Conservation (phyloP, 192 early-diverging fungal genomes). For the Backusella tuberculispora region DNA sequence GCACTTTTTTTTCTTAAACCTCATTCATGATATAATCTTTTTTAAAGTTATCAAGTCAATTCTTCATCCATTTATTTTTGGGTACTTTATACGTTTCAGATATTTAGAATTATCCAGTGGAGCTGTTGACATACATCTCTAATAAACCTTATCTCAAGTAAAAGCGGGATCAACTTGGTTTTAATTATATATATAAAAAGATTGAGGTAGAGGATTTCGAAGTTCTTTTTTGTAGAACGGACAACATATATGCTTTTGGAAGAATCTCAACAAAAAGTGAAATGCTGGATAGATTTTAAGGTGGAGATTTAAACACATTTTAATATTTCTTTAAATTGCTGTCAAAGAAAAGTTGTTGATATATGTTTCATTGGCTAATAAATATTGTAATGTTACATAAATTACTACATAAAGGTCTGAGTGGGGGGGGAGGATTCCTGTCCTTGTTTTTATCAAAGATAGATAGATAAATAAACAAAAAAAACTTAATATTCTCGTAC, state of each 20-base stretch:
- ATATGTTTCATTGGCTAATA: background rate
- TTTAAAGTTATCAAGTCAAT: background rate
- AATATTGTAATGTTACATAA: constrained; percentile 2
- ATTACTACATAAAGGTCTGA: background rate
- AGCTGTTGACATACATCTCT: background rate
- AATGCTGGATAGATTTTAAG: background rate
- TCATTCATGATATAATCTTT: background rate
- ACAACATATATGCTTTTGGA: background rate
- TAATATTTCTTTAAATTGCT: no score
- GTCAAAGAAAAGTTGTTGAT: background rate
- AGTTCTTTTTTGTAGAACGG: background rate
- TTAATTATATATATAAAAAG: constrained; percentile 10
- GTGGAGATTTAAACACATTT: background rate
- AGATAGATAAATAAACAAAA: no score
- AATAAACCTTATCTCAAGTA: background rate
- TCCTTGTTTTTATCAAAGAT: no score
- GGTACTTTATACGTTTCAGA: constrained; percentile 11
- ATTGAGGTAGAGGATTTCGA: background rate
- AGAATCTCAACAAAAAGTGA: background rate
- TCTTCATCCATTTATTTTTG: background rate
- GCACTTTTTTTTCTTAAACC: background rate
- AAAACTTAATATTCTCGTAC: no score
- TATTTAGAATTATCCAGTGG: constrained; percentile 5
- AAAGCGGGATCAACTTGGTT: background rate
- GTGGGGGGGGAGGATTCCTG: no score